phyloP scores from a whole-genome alignment of 768 basidiomycete species.

The Floccularia luteovirens region DNA sequence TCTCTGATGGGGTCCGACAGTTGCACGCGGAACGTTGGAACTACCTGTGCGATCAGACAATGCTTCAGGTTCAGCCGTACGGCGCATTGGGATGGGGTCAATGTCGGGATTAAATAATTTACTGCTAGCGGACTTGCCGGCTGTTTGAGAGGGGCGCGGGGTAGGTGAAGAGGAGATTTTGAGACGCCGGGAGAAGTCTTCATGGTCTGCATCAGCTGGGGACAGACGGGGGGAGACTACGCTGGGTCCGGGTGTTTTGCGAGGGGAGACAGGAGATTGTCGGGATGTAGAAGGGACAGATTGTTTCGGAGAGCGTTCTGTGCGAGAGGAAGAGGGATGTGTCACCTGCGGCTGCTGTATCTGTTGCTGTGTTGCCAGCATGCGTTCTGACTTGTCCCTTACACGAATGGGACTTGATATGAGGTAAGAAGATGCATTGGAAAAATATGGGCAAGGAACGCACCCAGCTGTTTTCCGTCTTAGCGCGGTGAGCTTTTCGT shows the following conservation, averaged over 20 bases:
- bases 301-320: conserved; percentile 21
- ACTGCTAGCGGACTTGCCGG: conserved; percentile 22
- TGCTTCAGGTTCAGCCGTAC: conserved; percentile 57
- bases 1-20: conserved; percentile 6
- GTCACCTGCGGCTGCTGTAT: conserved; percentile 18
- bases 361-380: conserved; percentile 19
- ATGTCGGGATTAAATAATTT: conserved; percentile 71
- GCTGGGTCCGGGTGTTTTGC: conserved; percentile 25
- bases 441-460: conserved; percentile 14
- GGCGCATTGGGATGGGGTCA: conserved; percentile 56
- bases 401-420: conserved; percentile 35
- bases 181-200: conserved; percentile 66
- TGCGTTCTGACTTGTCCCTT: conserved; percentile 41
- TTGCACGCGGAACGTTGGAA: conserved; percentile 33
- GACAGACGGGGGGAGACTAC: conserved; percentile 23
- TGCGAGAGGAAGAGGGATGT: conserved; percentile 16
- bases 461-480: conserved; percentile 59
- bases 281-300: conserved; percentile 17
- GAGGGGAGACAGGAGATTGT: conserved; percentile 21
- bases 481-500: conserved; percentile 58
- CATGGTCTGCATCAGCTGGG: conserved; percentile 49
- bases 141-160: conserved; percentile 19
- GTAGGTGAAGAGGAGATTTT: conserved; percentile 51
- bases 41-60: conserved; percentile 53
- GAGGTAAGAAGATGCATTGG: conserved; percentile 6